Percentiles rank a stretch among this genome's conserved stretches.
These are phyloP conservation scores for Penicillium sp. DNA, from an alignment of 2,329 filamentous ascomycete genomes.

Conservation along the genomic window DNA sequence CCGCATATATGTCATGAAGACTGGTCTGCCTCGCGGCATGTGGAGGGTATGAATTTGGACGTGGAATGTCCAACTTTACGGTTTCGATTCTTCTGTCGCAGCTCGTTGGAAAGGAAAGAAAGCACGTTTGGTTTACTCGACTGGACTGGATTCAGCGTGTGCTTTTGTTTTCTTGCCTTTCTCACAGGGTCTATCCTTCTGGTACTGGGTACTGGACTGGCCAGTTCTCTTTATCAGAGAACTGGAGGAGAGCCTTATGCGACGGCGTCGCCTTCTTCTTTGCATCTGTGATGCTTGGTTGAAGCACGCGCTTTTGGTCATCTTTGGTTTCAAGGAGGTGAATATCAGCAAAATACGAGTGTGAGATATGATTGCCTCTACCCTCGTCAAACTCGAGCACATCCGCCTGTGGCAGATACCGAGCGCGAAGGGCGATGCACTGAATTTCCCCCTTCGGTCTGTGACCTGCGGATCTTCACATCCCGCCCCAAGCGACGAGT, in stretches of 20 bases:
- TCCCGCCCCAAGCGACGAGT: slow-evolving; percentile 7
- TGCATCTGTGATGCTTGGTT: slow-evolving; percentile 37
- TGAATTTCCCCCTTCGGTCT: slow-evolving; percentile 25
- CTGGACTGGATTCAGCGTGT: slow-evolving; percentile 18
- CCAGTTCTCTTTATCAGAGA: slow-evolving; percentile 11
- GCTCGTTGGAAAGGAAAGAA: slow-evolving; percentile 5
- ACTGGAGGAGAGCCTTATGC: slow-evolving; percentile 19
- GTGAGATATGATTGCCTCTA: background rate
- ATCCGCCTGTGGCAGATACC: slow-evolving; percentile 28
- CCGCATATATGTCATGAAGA: slow-evolving; percentile 48
- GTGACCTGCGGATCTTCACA: slow-evolving; percentile 28
- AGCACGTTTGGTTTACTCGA: slow-evolving; percentile 1
- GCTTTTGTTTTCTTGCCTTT: slow-evolving; percentile 10
- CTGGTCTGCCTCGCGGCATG: slow-evolving; percentile 49
- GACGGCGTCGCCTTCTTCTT: slow-evolving; percentile 20
- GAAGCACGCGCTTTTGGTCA: slow-evolving; percentile 14
- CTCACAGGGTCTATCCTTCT: slow-evolving; percentile 35
- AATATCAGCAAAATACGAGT: slow-evolving; percentile 2
- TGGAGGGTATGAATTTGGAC: slow-evolving; percentile 42
- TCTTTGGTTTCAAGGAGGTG: slow-evolving; percentile 7
- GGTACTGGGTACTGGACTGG: slow-evolving; percentile 42
- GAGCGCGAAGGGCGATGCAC: slow-evolving; percentile 25
- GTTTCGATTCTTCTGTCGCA: slow-evolving; percentile 32
- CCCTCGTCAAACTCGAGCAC: slow-evolving; percentile 7
- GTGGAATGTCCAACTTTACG: slow-evolving; percentile 34